These are phyloP conservation scores for Lichtheimia hyalospora DNA, from an alignment of 371 early-diverging fungal genomes.

Conservation along the genomic window DNA sequence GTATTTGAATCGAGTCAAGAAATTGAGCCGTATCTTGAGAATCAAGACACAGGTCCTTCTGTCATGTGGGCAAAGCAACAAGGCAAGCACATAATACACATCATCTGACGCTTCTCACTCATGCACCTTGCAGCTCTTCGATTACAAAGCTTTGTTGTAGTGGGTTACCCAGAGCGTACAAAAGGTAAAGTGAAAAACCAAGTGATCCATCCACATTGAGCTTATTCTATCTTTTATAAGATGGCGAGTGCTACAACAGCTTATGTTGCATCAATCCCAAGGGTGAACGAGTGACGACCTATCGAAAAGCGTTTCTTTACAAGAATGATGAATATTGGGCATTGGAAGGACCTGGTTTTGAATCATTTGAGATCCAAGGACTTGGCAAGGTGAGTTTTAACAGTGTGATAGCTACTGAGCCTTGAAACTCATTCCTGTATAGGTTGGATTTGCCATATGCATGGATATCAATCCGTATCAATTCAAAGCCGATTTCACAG, in stretches of 20 bases:
- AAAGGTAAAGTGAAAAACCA: not conserved
- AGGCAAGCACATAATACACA: not conserved
- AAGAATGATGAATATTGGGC: conserved; percentile 79
- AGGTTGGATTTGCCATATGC: conserved; percentile 78
- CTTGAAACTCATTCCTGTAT: not conserved
- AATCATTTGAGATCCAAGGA: conserved; percentile 34
- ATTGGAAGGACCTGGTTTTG: conserved; percentile 66
- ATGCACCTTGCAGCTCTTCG: conserved; percentile 37
- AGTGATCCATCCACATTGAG: not conserved
- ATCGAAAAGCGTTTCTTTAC: conserved; percentile 75
- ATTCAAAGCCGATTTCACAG: conserved; percentile 63
- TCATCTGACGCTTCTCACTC: not conserved
- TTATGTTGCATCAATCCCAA: conserved; percentile 55
- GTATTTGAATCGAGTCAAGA: conserved; percentile 55
- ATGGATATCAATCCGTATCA: conserved; percentile 83
- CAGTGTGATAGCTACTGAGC: too few relatives aligned
- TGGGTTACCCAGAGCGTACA: conserved; percentile 64
- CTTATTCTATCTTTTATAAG: not conserved
- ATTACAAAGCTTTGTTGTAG: conserved; percentile 59
- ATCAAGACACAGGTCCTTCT: conserved; percentile 55
- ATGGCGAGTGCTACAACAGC: conserved; percentile 55
- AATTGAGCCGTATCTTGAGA: conserved; percentile 59
- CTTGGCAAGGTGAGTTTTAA: conserved; percentile 46
- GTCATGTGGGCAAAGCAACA: conserved; percentile 60
- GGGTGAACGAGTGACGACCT: conserved; percentile 52